phyloP scores from a whole-genome alignment of 108 stramenopile genomes.

The Cyclotella cryptica region DNA sequence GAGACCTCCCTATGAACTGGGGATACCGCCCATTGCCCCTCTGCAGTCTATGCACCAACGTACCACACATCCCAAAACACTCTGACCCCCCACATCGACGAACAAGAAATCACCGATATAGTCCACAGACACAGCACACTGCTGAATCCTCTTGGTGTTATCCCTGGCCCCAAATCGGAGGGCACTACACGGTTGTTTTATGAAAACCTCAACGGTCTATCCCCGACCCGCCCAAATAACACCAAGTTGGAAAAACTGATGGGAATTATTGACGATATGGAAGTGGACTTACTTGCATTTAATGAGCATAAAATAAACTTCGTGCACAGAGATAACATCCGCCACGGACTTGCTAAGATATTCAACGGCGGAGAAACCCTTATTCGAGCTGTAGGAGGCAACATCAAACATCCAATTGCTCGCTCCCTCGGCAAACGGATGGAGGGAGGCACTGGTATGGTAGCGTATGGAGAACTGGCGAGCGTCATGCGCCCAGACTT shows the following conservation, averaged over 20 bases:
- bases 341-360: conserved; percentile 13
- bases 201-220: conserved; percentile 20
- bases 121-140: too few species aligned
- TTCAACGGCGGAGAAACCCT: conserved; percentile 23
- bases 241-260: conserved; percentile 1
- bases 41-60: too few species aligned
- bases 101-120: too few species aligned
- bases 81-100: too few species aligned
- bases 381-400: not conserved
- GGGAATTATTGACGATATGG: conserved; percentile 24
- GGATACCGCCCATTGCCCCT: too few species aligned
- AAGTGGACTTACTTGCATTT: conserved; percentile 1
- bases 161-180: not conserved
- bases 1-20: too few species aligned
- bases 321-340: conserved; percentile 7
- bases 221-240: not conserved
- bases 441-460: too few species aligned
- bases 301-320: too few species aligned
- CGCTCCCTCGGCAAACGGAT: too few species aligned
- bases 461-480: too few species aligned
- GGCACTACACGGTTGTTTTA: not conserved
- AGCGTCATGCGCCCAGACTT: too few species aligned
- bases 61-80: too few species aligned
- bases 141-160: not conserved
- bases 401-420: not conserved